Base-by-base conservation (phyloP, 2,329 filamentous ascomycete genomes). In the Paradendryphiella salina region DNA sequence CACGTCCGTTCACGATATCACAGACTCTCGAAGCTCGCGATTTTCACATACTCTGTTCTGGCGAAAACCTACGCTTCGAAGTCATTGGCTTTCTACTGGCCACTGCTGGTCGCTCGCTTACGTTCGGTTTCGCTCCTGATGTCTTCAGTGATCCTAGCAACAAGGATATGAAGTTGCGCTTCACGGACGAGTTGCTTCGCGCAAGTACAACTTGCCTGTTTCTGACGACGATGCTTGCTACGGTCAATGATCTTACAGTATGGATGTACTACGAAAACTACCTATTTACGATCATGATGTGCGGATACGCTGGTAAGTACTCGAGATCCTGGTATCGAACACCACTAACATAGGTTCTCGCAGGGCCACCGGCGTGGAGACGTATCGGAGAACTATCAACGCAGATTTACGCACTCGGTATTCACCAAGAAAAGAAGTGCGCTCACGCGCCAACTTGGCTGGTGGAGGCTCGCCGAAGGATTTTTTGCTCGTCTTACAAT, bases 31-130 rank as follows among this genome's bases (percentile, higher is more conserved):
- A 67, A 29, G 70, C 71, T 1, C 50, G 57, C 11, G 66, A 72
- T 8, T 76, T 77, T 36, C 67, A 74, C 48, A 63, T 61, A 13
- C 50, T 75, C 1, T 76, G 69, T 46, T 76, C 73, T 0, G 74
- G 73, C 0, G 57, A 65, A 11, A 65, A 69, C 14, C 54, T 75
- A 29, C 71, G 75, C 1, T 56, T 77, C 4, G 75, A 77, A 29
- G 70, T 70, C 4, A 63, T 77, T 9, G 75, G 71, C 0, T 62
- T 71, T 9, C 50, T 77, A 4, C 67, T 74, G 31, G 64, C 72
- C 20, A 65, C 71, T 4, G 74, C 75, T 2, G 75, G 73, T 34
- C 34, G 72, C 45, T 62, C 66, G 8, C 45, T 69, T 1, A 57
- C 61, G 0, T 71, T 67, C 31, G 67, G 63, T 1, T 57, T 64